These are phyloP conservation scores for Royoungia palumana DNA, from an alignment of 768 basidiomycete species.

Conservation along the genomic window DNA sequence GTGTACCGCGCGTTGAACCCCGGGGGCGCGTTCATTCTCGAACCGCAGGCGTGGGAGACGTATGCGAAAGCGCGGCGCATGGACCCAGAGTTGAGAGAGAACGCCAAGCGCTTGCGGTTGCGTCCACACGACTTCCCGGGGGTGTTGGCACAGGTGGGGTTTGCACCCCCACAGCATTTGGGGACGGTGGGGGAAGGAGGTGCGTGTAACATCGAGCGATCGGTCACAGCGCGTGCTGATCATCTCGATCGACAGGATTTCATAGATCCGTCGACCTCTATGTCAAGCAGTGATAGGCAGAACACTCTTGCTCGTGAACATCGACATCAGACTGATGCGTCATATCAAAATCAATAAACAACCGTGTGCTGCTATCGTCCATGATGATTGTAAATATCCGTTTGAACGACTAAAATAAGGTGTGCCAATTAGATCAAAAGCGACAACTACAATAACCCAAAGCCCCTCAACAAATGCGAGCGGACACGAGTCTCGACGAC, in stretches of 20 bases:
- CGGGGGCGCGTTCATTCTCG: constrained; percentile 70
- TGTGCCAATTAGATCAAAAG: constrained; percentile 6
- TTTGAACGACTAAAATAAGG: neutral
- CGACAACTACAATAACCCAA: neutral
- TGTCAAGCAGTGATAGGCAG: constrained; percentile 33
- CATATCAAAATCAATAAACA: too few species aligned
- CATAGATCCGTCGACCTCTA: constrained; percentile 57
- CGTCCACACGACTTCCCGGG: constrained; percentile 62
- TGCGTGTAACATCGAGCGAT: constrained; percentile 25
- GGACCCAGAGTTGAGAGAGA: constrained; percentile 61
- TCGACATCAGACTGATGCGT: too few species aligned
- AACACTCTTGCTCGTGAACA: too few species aligned
- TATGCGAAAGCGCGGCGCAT: constrained; percentile 76
- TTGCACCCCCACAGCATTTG: constrained; percentile 45
- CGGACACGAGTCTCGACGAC: too few species aligned
- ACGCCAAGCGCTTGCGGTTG: constrained; percentile 50
- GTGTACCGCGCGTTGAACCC: constrained; percentile 54
- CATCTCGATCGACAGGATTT: constrained; percentile 11
- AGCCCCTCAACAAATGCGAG: neutral
- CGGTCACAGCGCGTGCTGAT: constrained; percentile 1
- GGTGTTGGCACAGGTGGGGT: constrained; percentile 60
- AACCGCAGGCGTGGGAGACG: constrained; percentile 83
- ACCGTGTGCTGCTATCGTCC: neutral
- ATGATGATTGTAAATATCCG: neutral
- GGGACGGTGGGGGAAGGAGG: constrained; percentile 66